These are phyloP conservation scores for Trichoderma semiorbis DNA, from an alignment of 2,329 filamentous ascomycete genomes.

Conservation along the genomic window DNA sequence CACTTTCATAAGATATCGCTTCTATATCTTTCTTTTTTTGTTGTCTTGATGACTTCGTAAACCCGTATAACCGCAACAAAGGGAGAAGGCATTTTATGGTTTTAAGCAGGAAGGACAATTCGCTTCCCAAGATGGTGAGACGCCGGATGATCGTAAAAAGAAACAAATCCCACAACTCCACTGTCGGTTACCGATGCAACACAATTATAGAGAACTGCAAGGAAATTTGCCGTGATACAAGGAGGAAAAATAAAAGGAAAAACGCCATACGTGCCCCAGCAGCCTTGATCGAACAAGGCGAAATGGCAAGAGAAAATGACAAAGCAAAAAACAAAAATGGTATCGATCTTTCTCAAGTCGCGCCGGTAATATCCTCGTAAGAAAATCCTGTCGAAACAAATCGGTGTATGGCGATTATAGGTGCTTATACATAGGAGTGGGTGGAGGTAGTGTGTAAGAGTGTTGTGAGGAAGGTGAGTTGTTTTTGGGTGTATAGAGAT, in stretches of 20 bases:
- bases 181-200: slow-evolving; percentile 20
- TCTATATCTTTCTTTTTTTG: slow-evolving; percentile 47
- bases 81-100: slow-evolving; percentile 31
- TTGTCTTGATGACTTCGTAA: slow-evolving; percentile 43
- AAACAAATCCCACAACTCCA: slow-evolving; percentile 21
- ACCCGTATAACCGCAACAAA: slow-evolving; percentile 36
- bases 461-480: slow-evolving; percentile 7
- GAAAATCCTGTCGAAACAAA: slow-evolving; percentile 39
- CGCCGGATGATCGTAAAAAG: slow-evolving; percentile 17
- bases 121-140: slow-evolving; percentile 17
- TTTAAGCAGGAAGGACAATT: slow-evolving; percentile 10
- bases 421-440: slow-evolving; percentile 47
- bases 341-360: slow-evolving; percentile 46
- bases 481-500: slow-evolving; percentile 21
- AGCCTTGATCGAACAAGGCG: slow-evolving; percentile 35
- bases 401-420: slow-evolving; percentile 41
- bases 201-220: slow-evolving; percentile 21
- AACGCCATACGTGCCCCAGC: slow-evolving; percentile 42
- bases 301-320: slow-evolving; percentile 30
- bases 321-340: slow-evolving; percentile 41
- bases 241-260: slow-evolving; percentile 29
- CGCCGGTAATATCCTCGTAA: slow-evolving; percentile 36
- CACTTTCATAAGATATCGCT: slow-evolving; percentile 32
- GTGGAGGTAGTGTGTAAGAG: slow-evolving; percentile 20
- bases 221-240: slow-evolving; percentile 31